phyloP scores from a whole-genome alignment of 768 basidiomycete species.

The Naganishia vishniacii region DNA sequence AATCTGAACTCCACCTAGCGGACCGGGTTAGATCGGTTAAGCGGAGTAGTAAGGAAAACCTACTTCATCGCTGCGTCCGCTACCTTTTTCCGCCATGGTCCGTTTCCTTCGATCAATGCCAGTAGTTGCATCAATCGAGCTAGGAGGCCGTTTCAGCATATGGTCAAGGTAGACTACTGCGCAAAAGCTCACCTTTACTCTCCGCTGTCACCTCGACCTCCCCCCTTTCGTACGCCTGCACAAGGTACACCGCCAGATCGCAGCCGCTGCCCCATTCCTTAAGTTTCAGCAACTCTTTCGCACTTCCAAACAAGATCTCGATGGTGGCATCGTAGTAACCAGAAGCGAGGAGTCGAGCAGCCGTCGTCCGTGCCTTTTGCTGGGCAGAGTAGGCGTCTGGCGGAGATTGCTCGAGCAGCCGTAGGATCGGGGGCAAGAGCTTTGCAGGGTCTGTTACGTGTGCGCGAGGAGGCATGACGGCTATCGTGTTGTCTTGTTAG shows the following conservation, averaged over 20 bases:
- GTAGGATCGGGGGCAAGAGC: conserved; percentile 44
- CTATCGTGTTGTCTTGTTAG: too few species aligned
- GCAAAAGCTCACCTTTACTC: conserved; percentile 59
- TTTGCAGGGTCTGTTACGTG: conserved; percentile 32
- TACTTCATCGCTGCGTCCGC: conserved; percentile 79
- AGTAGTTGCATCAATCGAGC: conserved; percentile 86
- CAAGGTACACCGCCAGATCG: conserved; percentile 71
- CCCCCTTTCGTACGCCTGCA: conserved; percentile 76
- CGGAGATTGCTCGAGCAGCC: conserved; percentile 50
- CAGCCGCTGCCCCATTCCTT: conserved; percentile 84
- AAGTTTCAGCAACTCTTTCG: conserved; percentile 77
- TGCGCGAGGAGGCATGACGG: conserved; percentile 41
- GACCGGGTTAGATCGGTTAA: neutral
- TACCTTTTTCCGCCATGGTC: conserved; percentile 83
- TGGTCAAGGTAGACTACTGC: too few species aligned
- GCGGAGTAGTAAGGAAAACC: neutral
- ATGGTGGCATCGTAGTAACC: conserved; percentile 77
- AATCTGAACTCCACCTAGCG: conserved; percentile 75
- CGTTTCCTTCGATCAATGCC: conserved; percentile 70
- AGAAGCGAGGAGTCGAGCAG: conserved; percentile 59
- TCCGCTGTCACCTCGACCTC: conserved; percentile 69
- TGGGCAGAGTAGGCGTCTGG: conserved; percentile 87
- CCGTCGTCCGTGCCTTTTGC: conserved; percentile 93
- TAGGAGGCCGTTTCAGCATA: too few species aligned
- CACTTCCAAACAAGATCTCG: conserved; percentile 85